phyloP scores from a whole-genome alignment of 108 stramenopile species.

The Stephanodiscus triporus region DNA sequence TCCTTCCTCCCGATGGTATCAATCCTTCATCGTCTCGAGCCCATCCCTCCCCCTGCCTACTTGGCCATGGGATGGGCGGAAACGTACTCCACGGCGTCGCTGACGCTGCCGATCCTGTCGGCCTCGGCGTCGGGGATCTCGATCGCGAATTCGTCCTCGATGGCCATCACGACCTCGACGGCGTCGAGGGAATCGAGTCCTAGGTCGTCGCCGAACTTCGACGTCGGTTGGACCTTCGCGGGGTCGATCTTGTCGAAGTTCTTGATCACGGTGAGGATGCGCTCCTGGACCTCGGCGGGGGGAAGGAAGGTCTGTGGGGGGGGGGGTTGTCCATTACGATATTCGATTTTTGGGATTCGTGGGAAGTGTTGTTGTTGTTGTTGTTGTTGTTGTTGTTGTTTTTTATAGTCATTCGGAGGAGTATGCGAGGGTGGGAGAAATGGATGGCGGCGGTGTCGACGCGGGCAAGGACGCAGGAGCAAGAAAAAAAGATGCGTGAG shows the following conservation, averaged over 20 bases:
- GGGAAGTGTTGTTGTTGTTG: not conserved
- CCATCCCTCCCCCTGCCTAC: constrained; percentile 39
- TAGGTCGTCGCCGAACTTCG: constrained; percentile 94
- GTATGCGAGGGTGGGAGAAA: not conserved
- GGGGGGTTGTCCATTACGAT: not conserved
- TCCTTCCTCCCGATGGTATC: not conserved
- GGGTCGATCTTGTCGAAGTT: constrained; percentile 98
- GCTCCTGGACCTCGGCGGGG: constrained; percentile 89
- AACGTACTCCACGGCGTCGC: constrained; percentile 96
- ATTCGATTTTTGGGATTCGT: not conserved
- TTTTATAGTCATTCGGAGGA: not conserved
- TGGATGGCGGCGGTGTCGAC: not conserved
- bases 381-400: not conserved
- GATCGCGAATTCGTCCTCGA: constrained; percentile 99
- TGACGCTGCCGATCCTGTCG: constrained; percentile 94
- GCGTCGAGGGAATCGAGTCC: constrained; percentile 98
- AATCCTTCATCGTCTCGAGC: not conserved
- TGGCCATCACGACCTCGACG: constrained; percentile 99
- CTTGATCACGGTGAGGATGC: constrained; percentile 95
- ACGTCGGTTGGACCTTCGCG: constrained; percentile 80
- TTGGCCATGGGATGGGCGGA: constrained; percentile 92
- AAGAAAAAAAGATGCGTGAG: constrained; percentile 1
- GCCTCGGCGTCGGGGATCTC: constrained; percentile 99
- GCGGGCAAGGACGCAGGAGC: not conserved
- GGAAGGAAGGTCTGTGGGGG: constrained; percentile 86